Percentiles rank a stretch among this genome's conserved stretches.
These are phyloP conservation scores for Teratosphaeria pseudoeucalypti DNA, from an alignment of 2,329 filamentous ascomycete species.

Conservation along the genomic window DNA sequence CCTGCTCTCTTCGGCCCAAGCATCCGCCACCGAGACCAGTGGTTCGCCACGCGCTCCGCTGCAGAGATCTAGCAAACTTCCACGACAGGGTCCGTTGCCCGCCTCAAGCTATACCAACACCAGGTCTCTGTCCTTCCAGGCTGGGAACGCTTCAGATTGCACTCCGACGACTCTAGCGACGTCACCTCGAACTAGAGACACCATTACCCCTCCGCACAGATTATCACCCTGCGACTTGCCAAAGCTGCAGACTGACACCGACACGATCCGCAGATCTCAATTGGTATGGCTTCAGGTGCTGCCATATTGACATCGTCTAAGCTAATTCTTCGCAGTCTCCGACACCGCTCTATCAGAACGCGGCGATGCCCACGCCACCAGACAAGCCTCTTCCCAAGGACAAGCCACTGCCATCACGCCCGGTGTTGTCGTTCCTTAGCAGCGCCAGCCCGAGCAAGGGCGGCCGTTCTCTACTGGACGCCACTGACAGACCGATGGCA, in stretches of 20 bases:
- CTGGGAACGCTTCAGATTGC: not conserved
- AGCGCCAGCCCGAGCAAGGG: constrained; percentile 26
- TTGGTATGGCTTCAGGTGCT: not conserved
- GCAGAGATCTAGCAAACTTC: not conserved
- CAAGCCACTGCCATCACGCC: constrained; percentile 32
- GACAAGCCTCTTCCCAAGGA: constrained; percentile 9
- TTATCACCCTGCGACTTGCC: not conserved
- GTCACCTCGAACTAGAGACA: not conserved
- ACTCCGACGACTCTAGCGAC: not conserved
- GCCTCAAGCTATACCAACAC: not conserved
- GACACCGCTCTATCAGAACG: not conserved
- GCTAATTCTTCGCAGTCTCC: not conserved
- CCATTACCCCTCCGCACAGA: not conserved
- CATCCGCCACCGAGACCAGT: constrained; percentile 16
- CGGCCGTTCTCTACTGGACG: constrained; percentile 30
- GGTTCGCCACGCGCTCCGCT: constrained; percentile 3
- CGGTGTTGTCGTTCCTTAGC: constrained; percentile 24
- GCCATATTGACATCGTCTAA: not conserved
- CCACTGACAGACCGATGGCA: constrained; percentile 23
- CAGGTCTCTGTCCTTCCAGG: not conserved
- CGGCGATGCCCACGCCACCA: not conserved
- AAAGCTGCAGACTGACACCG: not conserved
- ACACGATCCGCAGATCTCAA: not conserved
- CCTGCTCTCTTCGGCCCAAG: constrained; percentile 17
- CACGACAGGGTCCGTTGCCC: not conserved